Base-by-base conservation (phyloP, 306 rosid species). In the Dryas octopetala region DNA sequence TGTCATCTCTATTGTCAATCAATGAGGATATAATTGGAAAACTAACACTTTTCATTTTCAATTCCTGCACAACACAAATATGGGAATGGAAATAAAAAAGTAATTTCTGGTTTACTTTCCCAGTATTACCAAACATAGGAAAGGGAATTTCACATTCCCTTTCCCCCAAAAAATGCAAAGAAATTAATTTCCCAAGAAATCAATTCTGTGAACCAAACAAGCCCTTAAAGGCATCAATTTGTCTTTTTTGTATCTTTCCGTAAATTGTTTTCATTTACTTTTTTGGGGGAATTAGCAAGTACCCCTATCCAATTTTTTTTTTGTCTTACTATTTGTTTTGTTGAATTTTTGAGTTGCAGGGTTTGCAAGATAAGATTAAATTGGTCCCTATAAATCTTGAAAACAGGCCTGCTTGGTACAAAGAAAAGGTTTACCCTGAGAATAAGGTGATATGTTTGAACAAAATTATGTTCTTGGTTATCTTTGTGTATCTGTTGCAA, bases 321-420 rank as follows among this genome's bases (percentile, higher is more conserved):
- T 75, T 70, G 41, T 3, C 54, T 46, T 52, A 49, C 10, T 50
- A 11, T 55, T 46, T 57, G 51, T 9, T 15, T 51, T 44, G 61
- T 71, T 43, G 5, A 48, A 47, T 16, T 68, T 73, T 52, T 68
- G 40, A 48, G 78, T 15, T 72, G 74, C 76, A 93, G 97, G 97
- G 94, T 6, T 80, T 91, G 61, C 82, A 89, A 78, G 88, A 91
- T 52, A 74, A 91, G 85, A 91, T 91, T 65, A 75, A 91, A 62
- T 70, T 91, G 82, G 94, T 91, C 58, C 86, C 96, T 28, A 64
- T 91, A 1, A 57, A 87, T 73, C 97, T 93, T 57, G 70, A 26
- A 46, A 49, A 85, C 74, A 91, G 96, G 86, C 98, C 97, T 73
- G 83, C 85, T 66, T 92, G 96, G 96, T 92, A 89, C 61, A 87